Evolutionary conservation across 345 rosid species (phyloP), one percentile per base, ranked within the genome.

Genomic region (Gynandropsis gynandra): DNA sequence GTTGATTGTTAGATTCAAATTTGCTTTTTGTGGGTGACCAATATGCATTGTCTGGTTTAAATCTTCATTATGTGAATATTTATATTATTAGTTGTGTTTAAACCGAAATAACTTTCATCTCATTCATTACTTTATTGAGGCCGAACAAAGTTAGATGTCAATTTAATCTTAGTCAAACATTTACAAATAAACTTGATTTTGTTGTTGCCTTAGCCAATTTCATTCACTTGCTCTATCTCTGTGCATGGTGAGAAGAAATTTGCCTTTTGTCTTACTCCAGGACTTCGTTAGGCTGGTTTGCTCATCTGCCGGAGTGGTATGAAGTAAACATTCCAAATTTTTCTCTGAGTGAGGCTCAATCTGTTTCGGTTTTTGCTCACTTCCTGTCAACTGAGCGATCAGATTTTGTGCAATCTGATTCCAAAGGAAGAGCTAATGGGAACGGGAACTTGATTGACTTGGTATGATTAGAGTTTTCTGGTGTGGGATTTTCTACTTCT

Each of bases 211-310:
- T 5, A 45, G 51, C 44, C 21, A 34, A 24, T 16, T 34, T 41
- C 7, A 16, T 8, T 16, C 18, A 16, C 24, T 40, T 47, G 5
- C 47, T 32, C 37, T 41, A 15, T 17, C 39, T 18, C 19, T 51
- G 31, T 50, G 45, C 56, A 54, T 46, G 55, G 35, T 60, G 53
- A 62, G 40, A 47, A 50, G 24, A 52, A 48, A 62, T 50, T 38
- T 64, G 19, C 58, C 43, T 48, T 66, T 55, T 27, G 68, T 52
- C 53, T 32, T 74, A 47, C 63, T 73, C 40, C 77, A 93, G 99
- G 85, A 79, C 85, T 57, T 78, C 90, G 57, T 71, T 93, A 77
- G 90, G 95, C 61, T 93, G 99, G 97, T 88, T 93, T 88, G 88
- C 97, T 68, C 75, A 67, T 80, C 95, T 83, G 74, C 95, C 95